phyloP scores from a whole-genome alignment of 768 basidiomycete genomes.

The Tricholoma matsutake region DNA sequence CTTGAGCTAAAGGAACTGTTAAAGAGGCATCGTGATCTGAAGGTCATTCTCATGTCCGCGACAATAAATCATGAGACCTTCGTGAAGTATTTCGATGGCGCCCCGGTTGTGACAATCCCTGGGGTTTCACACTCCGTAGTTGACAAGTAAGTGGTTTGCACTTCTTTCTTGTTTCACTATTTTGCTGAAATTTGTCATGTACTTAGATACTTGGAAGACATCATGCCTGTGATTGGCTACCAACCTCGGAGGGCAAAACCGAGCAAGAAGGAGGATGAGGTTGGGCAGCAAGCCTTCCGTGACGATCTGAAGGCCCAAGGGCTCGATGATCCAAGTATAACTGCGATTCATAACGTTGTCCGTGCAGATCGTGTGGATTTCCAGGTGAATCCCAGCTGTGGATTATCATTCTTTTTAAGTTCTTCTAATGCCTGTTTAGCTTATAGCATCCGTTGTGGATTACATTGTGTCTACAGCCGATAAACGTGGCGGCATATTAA shows the following conservation, averaged over 20 bases:
- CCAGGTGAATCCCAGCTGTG: slow-evolving; percentile 39
- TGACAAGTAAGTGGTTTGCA: slow-evolving; percentile 53
- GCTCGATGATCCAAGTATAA: slow-evolving; percentile 47
- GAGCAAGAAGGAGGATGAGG: slow-evolving; percentile 39
- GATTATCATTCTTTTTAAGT: background rate
- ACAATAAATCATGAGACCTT: slow-evolving; percentile 93
- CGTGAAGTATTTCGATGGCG: slow-evolving; percentile 74
- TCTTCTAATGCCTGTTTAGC: slow-evolving; percentile 30
- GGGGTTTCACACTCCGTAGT: slow-evolving; percentile 77
- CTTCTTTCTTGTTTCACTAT: background rate
- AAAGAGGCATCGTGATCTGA: slow-evolving; percentile 58
- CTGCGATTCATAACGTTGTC: slow-evolving; percentile 57
- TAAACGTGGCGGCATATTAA: slow-evolving; percentile 65
- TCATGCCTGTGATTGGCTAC: slow-evolving; percentile 58
- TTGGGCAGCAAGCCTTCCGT: slow-evolving; percentile 44
- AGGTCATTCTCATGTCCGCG: slow-evolving; percentile 89
- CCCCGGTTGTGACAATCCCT: slow-evolving; percentile 81
- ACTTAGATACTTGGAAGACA: slow-evolving; percentile 78
- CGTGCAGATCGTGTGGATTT: slow-evolving; percentile 71
- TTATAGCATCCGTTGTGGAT: slow-evolving; percentile 63
- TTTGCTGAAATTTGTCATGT: background rate
- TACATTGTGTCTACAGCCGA: slow-evolving; percentile 53
- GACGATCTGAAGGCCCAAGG: slow-evolving; percentile 50
- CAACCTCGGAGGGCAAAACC: slow-evolving; percentile 35
- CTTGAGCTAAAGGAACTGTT: slow-evolving; percentile 80